Evolutionary conservation across 208 protist genomes (phyloP), one percentile per base, ranked within the genome.

Genomic region (Leishmania lainsoni): DNA sequence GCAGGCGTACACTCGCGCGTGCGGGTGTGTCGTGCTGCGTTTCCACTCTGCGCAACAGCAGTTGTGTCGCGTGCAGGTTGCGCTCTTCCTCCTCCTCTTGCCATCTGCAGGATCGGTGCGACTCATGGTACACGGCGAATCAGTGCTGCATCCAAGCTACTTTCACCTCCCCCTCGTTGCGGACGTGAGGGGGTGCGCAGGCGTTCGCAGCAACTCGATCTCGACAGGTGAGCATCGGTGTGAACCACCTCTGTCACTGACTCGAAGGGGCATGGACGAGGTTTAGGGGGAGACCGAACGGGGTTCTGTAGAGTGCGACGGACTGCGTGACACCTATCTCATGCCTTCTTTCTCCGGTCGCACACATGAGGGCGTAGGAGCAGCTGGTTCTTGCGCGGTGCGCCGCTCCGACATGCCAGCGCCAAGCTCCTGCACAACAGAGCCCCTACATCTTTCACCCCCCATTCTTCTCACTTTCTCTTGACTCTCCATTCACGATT

Each of bases 381-480:
- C 20, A 5, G 68, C 32, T 72, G 42, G 3, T 35, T 52, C 22
- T 52, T 22, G 26, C 42, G 20, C 32, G 68, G 42, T 29, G 22
- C 5, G 68, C 68, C 12, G 12, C 22, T 51, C 6, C 45, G 42
- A 48, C 35, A 42, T 72, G 68, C 42, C 68, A 29, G 22, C 22
- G 20, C 42, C 22, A 51, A 29, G 45, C 68, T 32, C 16, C 45
- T 20, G 42, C 20, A 6, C 22, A 8, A 2, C 42, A 72, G 68
- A 49, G 68, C 68, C 61, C 39, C 59, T 10, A 66, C 59, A 39
- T 35, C 29, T 70, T 71, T 69, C 20, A 29, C 70, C 16, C 22
- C 54, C 39, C 63, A 16, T 78, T 58, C 49, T 78, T 83, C 32
- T 78, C 66, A 49, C 56, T 78, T 51, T 72, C 66, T 73, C 68